Evolutionary conservation across 306 rosid species (phyloP).

Genomic region (Malus sylvestris): DNA sequence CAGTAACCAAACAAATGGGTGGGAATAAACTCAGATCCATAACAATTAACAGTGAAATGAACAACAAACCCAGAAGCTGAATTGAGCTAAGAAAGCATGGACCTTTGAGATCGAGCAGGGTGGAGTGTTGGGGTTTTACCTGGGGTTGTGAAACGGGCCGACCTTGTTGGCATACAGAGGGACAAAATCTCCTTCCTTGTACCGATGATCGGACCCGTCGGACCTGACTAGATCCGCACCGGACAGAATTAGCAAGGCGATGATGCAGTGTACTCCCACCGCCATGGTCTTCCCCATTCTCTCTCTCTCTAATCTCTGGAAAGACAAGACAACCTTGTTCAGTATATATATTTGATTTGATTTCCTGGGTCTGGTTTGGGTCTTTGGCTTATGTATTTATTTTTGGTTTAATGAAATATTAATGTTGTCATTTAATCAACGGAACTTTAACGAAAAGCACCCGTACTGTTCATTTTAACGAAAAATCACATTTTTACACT

Average conservation of each 20-base stretch:
- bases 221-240: constrained; percentile 29
- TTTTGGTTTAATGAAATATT: not conserved
- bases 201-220: constrained; percentile 34
- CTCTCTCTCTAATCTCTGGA: not conserved
- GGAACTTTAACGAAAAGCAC: too few species aligned
- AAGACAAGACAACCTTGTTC: not conserved
- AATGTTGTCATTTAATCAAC: too few species aligned
- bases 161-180: constrained; percentile 52
- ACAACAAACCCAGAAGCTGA: not conserved
- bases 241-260: constrained; percentile 18
- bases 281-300: constrained; percentile 34
- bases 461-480: too few species aligned
- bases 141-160: constrained; percentile 54
- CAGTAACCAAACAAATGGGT: not conserved
- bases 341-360: not conserved
- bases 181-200: constrained; percentile 36
- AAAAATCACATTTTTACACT: too few species aligned
- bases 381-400: not conserved
- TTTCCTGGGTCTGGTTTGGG: not conserved
- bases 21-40: constrained; percentile 20
- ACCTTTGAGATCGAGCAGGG: not conserved
- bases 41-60: not conserved
- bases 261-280: constrained; percentile 19
- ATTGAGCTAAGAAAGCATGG: not conserved
- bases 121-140: constrained; percentile 14